Conservation (phyloP, 2,329 filamentous ascomycete genomes). For the Trichophyton simii region DNA sequence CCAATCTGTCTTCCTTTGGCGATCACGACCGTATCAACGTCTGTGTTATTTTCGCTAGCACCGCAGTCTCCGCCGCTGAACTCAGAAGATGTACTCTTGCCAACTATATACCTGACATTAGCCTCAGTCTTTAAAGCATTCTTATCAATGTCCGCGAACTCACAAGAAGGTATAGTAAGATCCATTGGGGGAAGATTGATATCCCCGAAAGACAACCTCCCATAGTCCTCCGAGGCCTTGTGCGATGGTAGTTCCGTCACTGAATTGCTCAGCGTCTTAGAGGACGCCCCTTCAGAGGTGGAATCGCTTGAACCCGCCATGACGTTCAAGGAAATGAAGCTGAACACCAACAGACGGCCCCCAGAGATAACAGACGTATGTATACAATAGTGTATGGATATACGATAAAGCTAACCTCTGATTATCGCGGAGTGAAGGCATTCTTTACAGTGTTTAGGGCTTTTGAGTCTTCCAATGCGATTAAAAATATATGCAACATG, state of each 20-base stretch:
- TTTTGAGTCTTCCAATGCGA: neutral
- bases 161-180: neutral
- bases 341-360: neutral
- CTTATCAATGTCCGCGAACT: neutral
- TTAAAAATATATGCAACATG: neutral
- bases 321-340: neutral
- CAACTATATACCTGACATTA: neutral
- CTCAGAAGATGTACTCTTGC: neutral
- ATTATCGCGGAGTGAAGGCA: neutral
- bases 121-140: neutral
- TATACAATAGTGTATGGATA: neutral
- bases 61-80: neutral
- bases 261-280: neutral
- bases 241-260: neutral
- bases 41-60: neutral
- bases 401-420: neutral
- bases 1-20: constrained; percentile 23
- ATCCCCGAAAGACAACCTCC: neutral
- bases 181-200: neutral
- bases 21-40: neutral
- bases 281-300: neutral
- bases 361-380: neutral
- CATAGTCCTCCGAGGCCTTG: neutral
- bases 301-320: neutral
- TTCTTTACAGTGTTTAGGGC: neutral